Evolutionary conservation across 129 eudicot species (phyloP).

Genomic region (Flaveria ramosissima): DNA sequence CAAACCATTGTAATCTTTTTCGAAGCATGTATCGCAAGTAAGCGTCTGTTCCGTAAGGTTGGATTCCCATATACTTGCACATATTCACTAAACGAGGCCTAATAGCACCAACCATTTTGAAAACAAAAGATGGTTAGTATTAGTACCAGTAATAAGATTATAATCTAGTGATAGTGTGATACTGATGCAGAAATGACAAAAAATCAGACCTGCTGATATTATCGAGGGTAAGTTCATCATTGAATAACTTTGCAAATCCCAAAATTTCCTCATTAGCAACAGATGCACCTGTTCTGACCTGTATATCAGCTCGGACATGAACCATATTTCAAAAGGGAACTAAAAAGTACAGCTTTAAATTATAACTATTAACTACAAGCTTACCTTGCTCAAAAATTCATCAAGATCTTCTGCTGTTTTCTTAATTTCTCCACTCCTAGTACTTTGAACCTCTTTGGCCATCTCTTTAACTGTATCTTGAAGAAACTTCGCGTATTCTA

Average conservation of each 20-base stretch:
- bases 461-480: constrained; percentile 92
- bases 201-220: constrained; percentile 80
- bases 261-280: constrained; percentile 90
- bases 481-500: constrained; percentile 95
- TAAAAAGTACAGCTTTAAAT: constrained; percentile 5
- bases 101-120: constrained; percentile 31
- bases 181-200: constrained; percentile 14
- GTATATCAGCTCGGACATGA: constrained; percentile 33
- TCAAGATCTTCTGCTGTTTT: constrained; percentile 99
- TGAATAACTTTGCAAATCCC: constrained; percentile 93
- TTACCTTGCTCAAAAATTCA: constrained; percentile 83
- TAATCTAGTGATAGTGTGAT: background rate
- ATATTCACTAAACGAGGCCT: constrained; percentile 94
- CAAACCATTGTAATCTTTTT: constrained; percentile 62
- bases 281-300: constrained; percentile 82
- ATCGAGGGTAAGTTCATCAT: constrained; percentile 94
- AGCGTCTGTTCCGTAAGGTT: constrained; percentile 84
- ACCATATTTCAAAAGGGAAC: constrained; percentile 18
- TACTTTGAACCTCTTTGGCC: constrained; percentile 97
- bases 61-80: constrained; percentile 99
- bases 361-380: constrained; percentile 17
- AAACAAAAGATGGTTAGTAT: constrained; percentile 1
- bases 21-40: constrained; percentile 82
- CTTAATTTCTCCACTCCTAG: constrained; percentile 88
- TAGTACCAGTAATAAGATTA: constrained; percentile 3